Evolutionary conservation across 177 flowering plant genomes (phyloP).

Genomic region (Vitis hybrid): DNA sequence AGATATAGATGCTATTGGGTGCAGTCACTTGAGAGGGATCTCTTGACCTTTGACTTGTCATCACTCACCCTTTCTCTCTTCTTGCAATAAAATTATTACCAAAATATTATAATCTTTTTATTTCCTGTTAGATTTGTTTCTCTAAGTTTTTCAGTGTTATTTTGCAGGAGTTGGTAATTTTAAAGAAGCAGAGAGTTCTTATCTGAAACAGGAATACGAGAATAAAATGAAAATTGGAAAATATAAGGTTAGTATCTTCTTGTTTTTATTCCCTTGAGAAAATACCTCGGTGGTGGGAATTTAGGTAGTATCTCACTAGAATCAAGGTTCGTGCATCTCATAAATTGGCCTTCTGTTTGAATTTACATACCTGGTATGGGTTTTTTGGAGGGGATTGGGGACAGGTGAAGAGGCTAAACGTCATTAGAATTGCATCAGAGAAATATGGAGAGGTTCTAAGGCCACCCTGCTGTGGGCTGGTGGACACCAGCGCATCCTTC

Average conservation of each 20-base stretch:
- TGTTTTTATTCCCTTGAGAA: constrained; percentile 1
- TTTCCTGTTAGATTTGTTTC: neutral
- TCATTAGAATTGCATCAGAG: too few relatives aligned
- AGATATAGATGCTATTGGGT: too few relatives aligned
- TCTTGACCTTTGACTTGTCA: too few relatives aligned
- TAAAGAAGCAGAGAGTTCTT: constrained; percentile 51
- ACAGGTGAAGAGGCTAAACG: too few relatives aligned
- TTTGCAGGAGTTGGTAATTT: constrained; percentile 41
- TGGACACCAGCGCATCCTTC: too few relatives aligned
- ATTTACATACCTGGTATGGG: too few relatives aligned
- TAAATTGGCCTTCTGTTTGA: neutral
- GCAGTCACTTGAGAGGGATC: too few relatives aligned
- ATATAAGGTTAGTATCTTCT: constrained; percentile 54
- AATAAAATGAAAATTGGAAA: constrained; percentile 47
- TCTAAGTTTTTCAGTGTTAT: constrained; percentile 4
- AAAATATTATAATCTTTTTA: neutral
- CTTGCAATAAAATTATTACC: too few relatives aligned
- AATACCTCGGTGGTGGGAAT: neutral
- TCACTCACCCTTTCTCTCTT: too few relatives aligned
- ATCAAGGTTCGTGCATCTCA: neutral
- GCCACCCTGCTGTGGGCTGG: too few relatives aligned
- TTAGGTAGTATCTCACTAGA: neutral
- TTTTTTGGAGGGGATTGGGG: too few relatives aligned
- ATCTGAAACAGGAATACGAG: constrained; percentile 51
- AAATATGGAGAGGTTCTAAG: too few relatives aligned